Evolutionary conservation across 768 basidiomycete species (phyloP), one percentile per base, ranked within the genome.

Genomic region (Lyophyllum semitale): DNA sequence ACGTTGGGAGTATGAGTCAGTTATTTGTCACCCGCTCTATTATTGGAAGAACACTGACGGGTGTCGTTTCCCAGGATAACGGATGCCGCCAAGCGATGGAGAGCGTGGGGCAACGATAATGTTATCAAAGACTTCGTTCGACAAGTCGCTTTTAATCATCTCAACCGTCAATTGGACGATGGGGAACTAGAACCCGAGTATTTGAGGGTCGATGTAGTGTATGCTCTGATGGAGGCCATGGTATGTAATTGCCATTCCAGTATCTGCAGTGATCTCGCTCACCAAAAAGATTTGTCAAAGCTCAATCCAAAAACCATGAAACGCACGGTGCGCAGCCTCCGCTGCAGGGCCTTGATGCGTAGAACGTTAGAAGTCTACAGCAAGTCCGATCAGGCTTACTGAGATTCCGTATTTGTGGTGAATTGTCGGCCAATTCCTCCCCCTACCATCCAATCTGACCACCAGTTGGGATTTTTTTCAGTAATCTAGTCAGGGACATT

Each of bases 1-100:
- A 29, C 59, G 59, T 15, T 60, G 59, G 59, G 59, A 57, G 30
- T 51, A 51, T 41, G 59, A 60, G 59, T 60, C 32, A 57, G 59
- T 51, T 15, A 35, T 15, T 13, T 35, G 17, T 12, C 33, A 35
- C 33, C 9, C 37, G 7, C 40, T 27, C n/a, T 20, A 12, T 2
- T 32, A 4, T 18, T 48, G 20, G 18, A 12, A 15, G 2, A 30
- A 22, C 30, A 1, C 37, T 40, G 26, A 38, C 17, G 32, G 8
- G 32, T 23, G 5, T 22, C 17, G 13, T 26, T 42, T 20, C 3
- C 17, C 18, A 60, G 59, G 40, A 60, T 57, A 38, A 60, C 59
- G 2, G 59, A 60, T 26, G 53, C 55, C 27, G 59, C 59, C 32
- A 57, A 57, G 23, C 52, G 55, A 29, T 60, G 59, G 59, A 48